Evolutionary conservation across 768 basidiomycete species (phyloP).

Genomic region (Calocybe indica): DNA sequence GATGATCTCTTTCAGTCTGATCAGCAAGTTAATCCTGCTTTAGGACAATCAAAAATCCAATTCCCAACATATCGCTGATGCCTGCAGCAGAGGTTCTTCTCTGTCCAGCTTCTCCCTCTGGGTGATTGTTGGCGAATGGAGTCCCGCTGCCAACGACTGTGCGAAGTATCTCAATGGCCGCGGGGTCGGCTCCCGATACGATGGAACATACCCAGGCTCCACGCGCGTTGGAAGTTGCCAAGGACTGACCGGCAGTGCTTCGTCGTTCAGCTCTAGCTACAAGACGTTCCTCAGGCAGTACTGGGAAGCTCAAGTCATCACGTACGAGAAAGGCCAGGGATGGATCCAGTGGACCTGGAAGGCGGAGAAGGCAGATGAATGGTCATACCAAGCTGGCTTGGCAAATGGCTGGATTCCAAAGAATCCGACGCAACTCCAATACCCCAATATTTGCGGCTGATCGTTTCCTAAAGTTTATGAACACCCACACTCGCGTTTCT

Average conservation of each 20-base stretch:
- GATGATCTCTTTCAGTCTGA: background rate
- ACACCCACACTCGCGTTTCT: too few species aligned
- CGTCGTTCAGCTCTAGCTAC: slow-evolving; percentile 68
- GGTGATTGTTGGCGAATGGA: slow-evolving; percentile 88
- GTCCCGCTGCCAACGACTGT: slow-evolving; percentile 72
- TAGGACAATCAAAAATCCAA: slow-evolving; percentile 42
- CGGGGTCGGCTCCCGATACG: slow-evolving; percentile 60
- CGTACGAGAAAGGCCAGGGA: slow-evolving; percentile 64
- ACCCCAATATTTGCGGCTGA: slow-evolving; percentile 59
- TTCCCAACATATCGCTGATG: slow-evolving; percentile 52
- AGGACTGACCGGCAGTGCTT: slow-evolving; percentile 68
- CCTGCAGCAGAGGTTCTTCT: slow-evolving; percentile 41
- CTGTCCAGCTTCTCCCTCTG: slow-evolving; percentile 60
- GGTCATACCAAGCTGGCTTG: slow-evolving; percentile 84
- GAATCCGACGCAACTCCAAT: slow-evolving; percentile 39
- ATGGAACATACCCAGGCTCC: slow-evolving; percentile 61
- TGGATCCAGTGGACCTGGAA: slow-evolving; percentile 89
- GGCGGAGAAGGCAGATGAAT: slow-evolving; percentile 78
- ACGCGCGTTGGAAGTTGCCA: slow-evolving; percentile 66
- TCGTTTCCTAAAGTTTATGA: background rate
- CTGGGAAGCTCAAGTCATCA: slow-evolving; percentile 80
- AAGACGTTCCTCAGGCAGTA: slow-evolving; percentile 76
- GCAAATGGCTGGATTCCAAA: slow-evolving; percentile 80
- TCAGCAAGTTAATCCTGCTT: background rate
- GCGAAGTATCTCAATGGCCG: slow-evolving; percentile 83